Evolutionary conservation across 2,329 filamentous ascomycete genomes (phyloP), one percentile per base, ranked within the genome.

Genomic region (Sporothrix schenckii): DNA sequence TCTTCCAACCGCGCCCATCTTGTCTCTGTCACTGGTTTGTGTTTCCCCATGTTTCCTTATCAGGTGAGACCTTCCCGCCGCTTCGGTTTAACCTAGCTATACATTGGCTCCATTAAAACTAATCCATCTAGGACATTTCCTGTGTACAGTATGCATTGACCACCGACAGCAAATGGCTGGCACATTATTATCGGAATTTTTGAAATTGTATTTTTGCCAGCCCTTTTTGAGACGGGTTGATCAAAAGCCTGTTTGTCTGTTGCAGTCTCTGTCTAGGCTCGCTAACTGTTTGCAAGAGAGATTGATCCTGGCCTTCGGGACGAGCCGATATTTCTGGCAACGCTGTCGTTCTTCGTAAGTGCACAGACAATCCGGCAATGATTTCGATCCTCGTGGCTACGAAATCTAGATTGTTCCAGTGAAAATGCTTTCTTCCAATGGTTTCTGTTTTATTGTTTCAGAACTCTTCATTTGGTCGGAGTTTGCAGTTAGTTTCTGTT

Each of bases 31-130:
- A 21, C 50, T 53, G 24, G 47, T 50, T 50, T 50, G 9, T 66
- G 47, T 52, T 16, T 66, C 61, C 39, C 24, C 61, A 52, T 27
- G 24, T 52, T 66, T 66, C 61, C n/a, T 14, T 19, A 52, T 24
- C 19, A 24, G 47, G 63, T 66, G 27, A 66, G 63, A 66, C 47
- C 53, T 52, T 66, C 47, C 61, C 47, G 47, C 47, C 19, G 60
- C 24, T 13, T 21, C 41, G n/a, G 24, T 11, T 50, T 24, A 21
- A 34, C 24, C 14, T 21, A 50, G 27, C 39, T 16, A 24, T 6
- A 65, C 21, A 21, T n/a, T 6, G 10, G 30, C 19, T 3, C 14
- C 47, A 49, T 19, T 19, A 14, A 13, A 6, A 34, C 34, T 34
- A 34, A 7, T 34, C 6, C 54, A 4, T 34, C 14, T 24, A 13